Evolutionary conservation across 2,329 filamentous ascomycete species (phyloP), one percentile per base, ranked within the genome.

Genomic region (Pyrenochaeta sp.): DNA sequence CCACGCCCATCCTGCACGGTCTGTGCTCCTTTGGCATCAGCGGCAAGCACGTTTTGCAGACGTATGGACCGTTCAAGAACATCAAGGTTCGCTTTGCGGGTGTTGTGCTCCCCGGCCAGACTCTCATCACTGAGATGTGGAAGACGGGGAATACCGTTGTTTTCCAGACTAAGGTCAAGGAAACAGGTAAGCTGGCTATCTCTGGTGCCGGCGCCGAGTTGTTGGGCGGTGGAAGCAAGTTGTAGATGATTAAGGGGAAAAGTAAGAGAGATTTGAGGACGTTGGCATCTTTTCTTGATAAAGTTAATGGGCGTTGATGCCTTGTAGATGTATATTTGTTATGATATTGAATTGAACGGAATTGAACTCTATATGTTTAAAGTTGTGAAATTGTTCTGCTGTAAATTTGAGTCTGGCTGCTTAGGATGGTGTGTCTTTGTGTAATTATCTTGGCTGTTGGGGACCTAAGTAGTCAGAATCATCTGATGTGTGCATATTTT

Each of bases 1-100:
- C 94, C 76, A 84, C 79, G 19, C 94, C 94, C 9, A 99, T 99
- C 69, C 80, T 99, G 40, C 94, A 99, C 77, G 94, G 94, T n/a
- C 84, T 99, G 24, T 96, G 91, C 82, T 94, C 86, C 69, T 93
- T 99, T 65, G 94, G 94, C 59, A 84, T 97, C 56, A 87, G 89
- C 11, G 90, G 87, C 55, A 96, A 96, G 81, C 91, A 93, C 48
- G 85, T 99, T 26, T 88, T 92, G 70, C 83, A 90, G 74, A 87
- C 80, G 53, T 97, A 86, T 64, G 94, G 94, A 3, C 75, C 82
- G 24, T 90, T 88, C 76, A 91, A 89, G 81, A 96, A 91, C 76
- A 85, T 96, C 76, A 96, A 96, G 81, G 91, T 95, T 13, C 80
- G 92, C 56, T 96, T 96, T 72, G 90, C 89, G 1, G 90, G 91